Evolutionary conservation across 805 yeast species (phyloP), one percentile per base, ranked within the genome.

Genomic region (Wickerhamiella lipophila): DNA sequence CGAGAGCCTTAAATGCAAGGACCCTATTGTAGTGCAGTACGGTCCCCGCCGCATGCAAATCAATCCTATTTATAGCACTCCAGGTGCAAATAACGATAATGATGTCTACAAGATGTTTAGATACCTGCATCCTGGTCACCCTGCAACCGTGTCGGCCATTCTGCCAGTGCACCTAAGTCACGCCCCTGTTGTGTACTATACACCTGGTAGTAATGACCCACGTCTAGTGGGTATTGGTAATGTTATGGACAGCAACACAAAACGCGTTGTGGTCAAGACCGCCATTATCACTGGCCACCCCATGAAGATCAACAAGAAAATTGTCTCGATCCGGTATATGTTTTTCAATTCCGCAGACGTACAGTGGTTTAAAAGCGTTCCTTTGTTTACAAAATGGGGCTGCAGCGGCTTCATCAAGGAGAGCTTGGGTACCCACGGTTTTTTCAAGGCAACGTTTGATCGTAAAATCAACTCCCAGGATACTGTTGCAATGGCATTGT

Each of bases 381-480:
- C 97, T 39, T 69, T 92, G 52, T 92, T 86, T 66, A 88, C 97
- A 38, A 86, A 84, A 64, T 74, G 80, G 58, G 99, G 98, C 46
- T 79, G 96, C 65, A 74, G 87, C 18, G 99, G 99, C 49, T 83
- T 83, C 65, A 89, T 94, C 63, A 89, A 85, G 66, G 96, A 89
- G 64, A 77, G 88, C 62, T 73, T 92, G 70, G 99, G 99, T 68
- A 92, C 98, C 1, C 98, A 92, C 64, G 99, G 99, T 54, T 86
- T 89, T 70, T 88, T 82, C 76, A 92, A 92, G 69, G 95, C 96
- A 21, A 82, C 83, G 7, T 92, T 92, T 59, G 96, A 92, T 62
- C 89, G 88, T 51, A 84, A 81, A 60, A 70, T 94, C 59, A 78
- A 83, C 47, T 82, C 96, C 0, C 96, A 88, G 67, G 99, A 92